Evolutionary conservation across 345 rosid genomes (phyloP), one percentile per base, ranked within the genome.

Genomic region (Noccaea caerulescens): DNA sequence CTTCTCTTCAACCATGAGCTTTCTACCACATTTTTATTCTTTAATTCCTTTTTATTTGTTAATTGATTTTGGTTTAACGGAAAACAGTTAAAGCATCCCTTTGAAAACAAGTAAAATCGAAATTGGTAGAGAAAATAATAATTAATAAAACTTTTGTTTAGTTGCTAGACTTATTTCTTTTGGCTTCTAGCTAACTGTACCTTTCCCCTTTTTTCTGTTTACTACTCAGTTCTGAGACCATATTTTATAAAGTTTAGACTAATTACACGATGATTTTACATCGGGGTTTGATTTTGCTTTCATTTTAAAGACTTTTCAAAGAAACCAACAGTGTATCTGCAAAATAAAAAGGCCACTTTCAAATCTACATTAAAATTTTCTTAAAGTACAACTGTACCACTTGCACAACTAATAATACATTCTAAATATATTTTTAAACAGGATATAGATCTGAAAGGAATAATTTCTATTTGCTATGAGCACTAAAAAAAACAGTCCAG

Each of bases 1-100:
- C 57, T 8, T 69, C 39, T 68, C 79, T 69, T 46, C 10, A 18
- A 39, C 69, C 79, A 63, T 76, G 79, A 76, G 60, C 36, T 76
- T 69, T 69, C 46, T 63, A 55, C 63, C 61, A 12, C 20, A 27
- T 63, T 62, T 56, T 56, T 69, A 36, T 54, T 63, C 50, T 32
- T 73, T 68, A 68, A 38, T 37, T 33, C 11, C 41, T 36, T 30
- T 30, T 51, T 53, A 18, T 34, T 72, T 53, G 38, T 11, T 62
- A 58, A 37, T 75, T 39, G 59, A 23, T 63, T 57, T 57, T 56
- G 39, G 47, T 63, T 16, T 56, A 46, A 63, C 39, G 13, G 61
- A 56, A 57, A 55, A 63, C 70, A 76, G 66, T 63, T 69, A 5
- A 18, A 43, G 63, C 63, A 74, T 75, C 44, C 32, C 58, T 75